phyloP scores from a whole-genome alignment of 2,329 filamentous ascomycete species.

The Alternaria panax region DNA sequence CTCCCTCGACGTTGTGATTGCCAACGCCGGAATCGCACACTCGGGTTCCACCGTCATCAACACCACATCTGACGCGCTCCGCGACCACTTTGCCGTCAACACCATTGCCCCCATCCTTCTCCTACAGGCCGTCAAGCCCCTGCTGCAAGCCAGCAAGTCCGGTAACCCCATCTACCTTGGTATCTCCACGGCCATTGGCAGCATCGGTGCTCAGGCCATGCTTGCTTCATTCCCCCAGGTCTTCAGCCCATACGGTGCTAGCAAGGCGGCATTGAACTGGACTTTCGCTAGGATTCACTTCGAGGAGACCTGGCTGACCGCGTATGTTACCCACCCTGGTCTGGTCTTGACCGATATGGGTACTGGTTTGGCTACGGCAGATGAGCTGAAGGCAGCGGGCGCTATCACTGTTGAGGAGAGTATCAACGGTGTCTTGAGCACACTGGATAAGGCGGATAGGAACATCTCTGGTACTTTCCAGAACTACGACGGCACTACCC shows the following conservation, averaged over 20 bases:
- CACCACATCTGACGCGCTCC: background rate
- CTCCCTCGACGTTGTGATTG: conserved; percentile 60
- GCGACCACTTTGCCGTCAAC: conserved; percentile 51
- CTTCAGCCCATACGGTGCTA: conserved; percentile 9
- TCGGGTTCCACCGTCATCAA: background rate
- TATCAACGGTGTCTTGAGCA: conserved; percentile 16
- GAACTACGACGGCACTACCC: conserved; percentile 5
- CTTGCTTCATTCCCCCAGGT: background rate
- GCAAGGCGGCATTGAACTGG: conserved; percentile 26
- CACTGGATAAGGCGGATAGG: conserved; percentile 17
- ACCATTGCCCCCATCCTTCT: conserved; percentile 39
- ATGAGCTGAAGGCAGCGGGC: conserved; percentile 1
- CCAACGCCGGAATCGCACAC: conserved; percentile 58
- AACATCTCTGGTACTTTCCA: conserved; percentile 12
- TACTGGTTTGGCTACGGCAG: background rate
- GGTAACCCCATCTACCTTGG: conserved; percentile 21
- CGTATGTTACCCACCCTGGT: conserved; percentile 21
- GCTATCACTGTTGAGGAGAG: conserved; percentile 2
- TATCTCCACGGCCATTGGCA: conserved; percentile 16
- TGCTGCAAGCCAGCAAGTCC: conserved; percentile 42
- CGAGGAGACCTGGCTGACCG: conserved; percentile 16
- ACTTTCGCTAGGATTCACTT: conserved; percentile 16
- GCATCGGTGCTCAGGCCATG: conserved; percentile 5
- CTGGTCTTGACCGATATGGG: conserved; percentile 6
- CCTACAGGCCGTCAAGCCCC: conserved; percentile 47